Conservation (phyloP, 208 protist genomes). For the Herpetomonas samuelpessoai region DNA sequence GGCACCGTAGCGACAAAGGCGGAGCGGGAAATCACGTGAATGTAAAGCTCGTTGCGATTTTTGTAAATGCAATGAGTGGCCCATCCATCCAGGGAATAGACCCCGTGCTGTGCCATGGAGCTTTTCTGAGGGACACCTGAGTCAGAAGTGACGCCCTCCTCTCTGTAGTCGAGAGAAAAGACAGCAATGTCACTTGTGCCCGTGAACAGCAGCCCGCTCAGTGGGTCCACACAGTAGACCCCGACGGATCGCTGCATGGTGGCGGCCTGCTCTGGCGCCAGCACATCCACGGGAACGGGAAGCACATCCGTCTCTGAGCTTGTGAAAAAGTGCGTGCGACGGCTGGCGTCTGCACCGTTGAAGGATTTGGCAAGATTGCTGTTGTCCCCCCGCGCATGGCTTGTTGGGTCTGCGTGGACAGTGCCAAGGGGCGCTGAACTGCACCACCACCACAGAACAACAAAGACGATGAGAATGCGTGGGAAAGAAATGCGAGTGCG, state of each 20-base stretch:
- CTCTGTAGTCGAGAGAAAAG: neutral
- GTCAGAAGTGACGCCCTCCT: neutral
- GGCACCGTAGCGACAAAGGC: no score
- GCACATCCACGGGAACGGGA: neutral
- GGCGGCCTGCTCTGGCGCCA: neutral
- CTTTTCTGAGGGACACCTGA: neutral
- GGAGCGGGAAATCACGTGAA: no score
- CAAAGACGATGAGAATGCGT: no score
- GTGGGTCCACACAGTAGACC: conserved; percentile 17
- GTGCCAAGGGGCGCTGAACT: no score
- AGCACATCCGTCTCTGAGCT: neutral
- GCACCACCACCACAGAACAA: no score
- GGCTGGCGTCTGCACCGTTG: neutral
- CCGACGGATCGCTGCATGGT: conserved; percentile 4
- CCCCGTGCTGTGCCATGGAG: neutral
- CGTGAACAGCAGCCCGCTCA: conserved; percentile 13
- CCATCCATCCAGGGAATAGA: conserved; percentile 7
- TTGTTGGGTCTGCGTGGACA: no score
- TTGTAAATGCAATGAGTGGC: conserved; percentile 31
- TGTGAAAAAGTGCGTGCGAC: neutral
- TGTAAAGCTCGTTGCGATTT: conserved; percentile 23
- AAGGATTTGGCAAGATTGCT: no score
- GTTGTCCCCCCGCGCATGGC: no score
- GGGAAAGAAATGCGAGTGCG: no score
- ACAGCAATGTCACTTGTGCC: conserved; percentile 17